phyloP scores from a whole-genome alignment of 257 asterid species.

The Penstemon barbatus region DNA sequence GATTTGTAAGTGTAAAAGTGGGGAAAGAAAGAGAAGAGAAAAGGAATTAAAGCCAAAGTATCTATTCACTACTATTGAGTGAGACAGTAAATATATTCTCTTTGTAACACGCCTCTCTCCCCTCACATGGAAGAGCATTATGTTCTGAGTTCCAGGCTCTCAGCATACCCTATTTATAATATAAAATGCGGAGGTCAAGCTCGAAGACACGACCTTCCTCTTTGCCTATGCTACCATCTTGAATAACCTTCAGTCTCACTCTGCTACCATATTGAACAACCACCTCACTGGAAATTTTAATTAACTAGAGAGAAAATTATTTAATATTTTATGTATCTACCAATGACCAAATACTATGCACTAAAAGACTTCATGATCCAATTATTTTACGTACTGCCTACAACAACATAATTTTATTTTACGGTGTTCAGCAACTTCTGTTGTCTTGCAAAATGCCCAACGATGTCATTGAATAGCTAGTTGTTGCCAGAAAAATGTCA shows the following conservation, averaged over 20 bases:
- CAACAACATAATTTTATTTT: neutral
- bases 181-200: neutral
- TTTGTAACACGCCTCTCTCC: too few relatives aligned
- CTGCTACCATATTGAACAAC: neutral
- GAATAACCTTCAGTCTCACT: neutral
- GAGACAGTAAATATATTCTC: neutral
- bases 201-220: neutral
- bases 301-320: too few relatives aligned
- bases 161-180: neutral
- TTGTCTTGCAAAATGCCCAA: slow-evolving; percentile 23
- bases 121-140: too few relatives aligned
- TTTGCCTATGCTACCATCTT: neutral
- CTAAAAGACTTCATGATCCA: slow-evolving; percentile 15
- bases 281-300: neutral
- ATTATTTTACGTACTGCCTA: slow-evolving; percentile 19
- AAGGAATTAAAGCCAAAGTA: slow-evolving; percentile 22
- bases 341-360: neutral
- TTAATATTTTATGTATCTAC: too few relatives aligned
- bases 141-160: too few relatives aligned
- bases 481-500: slow-evolving; percentile 15
- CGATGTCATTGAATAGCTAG: slow-evolving; percentile 8
- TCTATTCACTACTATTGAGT: slow-evolving; percentile 18
- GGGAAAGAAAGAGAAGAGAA: slow-evolving; percentile 19
- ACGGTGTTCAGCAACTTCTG: slow-evolving; percentile 14
- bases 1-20: slow-evolving; percentile 21